A percentile compares a stretch with the other conserved stretches of the same genome.
Conservation (phyloP, 1,284 basidiomycete genomes). For the Rhizoctonia solani region DNA sequence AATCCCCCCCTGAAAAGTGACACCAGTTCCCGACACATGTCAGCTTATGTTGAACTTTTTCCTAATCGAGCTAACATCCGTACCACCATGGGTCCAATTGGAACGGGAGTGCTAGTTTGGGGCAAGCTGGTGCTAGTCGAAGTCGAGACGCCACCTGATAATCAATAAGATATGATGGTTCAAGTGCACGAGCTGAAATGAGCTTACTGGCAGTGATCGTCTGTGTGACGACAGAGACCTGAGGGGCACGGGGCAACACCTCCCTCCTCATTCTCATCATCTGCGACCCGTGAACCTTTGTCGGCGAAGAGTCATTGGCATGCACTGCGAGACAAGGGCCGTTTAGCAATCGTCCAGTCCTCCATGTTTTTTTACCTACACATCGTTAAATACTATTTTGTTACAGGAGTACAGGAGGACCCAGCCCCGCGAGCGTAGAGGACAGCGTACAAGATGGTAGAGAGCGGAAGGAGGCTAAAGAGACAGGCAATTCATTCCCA, state of each 20-base stretch:
- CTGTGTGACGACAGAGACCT: slow-evolving; percentile 27
- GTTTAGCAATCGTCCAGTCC: not conserved
- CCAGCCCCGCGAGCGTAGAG: slow-evolving; percentile 8
- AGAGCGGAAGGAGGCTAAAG: not conserved
- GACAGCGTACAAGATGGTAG: slow-evolving; percentile 4
- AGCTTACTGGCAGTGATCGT: slow-evolving; percentile 22
- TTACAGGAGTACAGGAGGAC: slow-evolving; percentile 21
- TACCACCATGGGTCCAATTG: slow-evolving; percentile 14
- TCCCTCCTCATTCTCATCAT: slow-evolving; percentile 23
- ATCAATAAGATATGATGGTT: not conserved
- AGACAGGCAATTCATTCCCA: too few species aligned
- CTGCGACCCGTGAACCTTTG: slow-evolving; percentile 20
- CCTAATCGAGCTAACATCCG: not conserved
- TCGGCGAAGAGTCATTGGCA: not conserved
- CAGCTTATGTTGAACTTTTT: not conserved
- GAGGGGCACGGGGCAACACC: slow-evolving; percentile 18
- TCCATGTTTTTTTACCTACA: not conserved
- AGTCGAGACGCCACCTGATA: slow-evolving; percentile 21
- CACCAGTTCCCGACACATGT: not conserved
- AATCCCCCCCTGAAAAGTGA: slow-evolving; percentile 1
- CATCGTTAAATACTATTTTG: slow-evolving; percentile 2
- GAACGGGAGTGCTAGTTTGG: not conserved
- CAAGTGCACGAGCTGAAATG: not conserved
- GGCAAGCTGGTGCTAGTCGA: not conserved
- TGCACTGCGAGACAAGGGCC: not conserved